Evolutionary conservation across 371 early-diverging fungal species (phyloP).

Genomic region (Haplosporangium sp.): DNA sequence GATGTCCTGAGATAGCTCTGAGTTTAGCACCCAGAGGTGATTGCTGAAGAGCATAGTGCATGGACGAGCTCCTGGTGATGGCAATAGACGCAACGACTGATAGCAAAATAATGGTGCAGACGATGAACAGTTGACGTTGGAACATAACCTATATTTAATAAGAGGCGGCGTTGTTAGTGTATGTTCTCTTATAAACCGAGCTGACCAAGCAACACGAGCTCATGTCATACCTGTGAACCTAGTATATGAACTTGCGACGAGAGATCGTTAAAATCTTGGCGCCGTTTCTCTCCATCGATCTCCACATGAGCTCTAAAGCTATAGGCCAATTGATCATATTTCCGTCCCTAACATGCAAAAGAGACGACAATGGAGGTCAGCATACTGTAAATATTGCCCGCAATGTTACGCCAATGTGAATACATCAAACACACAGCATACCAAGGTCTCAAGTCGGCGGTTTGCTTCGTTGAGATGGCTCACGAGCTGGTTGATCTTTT

Average conservation of each 20-base stretch:
- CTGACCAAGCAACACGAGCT: not conserved
- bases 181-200: not conserved
- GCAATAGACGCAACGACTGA: constrained; percentile 29
- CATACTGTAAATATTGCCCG: too few species aligned
- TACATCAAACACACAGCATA: constrained; percentile 1
- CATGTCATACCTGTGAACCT: constrained; percentile 23
- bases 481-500: constrained; percentile 53
- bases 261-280: constrained; percentile 39
- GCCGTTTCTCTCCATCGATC: constrained; percentile 41
- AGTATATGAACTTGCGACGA: constrained; percentile 40
- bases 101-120: constrained; percentile 23
- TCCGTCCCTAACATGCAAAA: constrained; percentile 28
- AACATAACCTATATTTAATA: constrained; percentile 27
- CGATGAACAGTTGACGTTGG: constrained; percentile 45
- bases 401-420: not conserved
- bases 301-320: constrained; percentile 48
- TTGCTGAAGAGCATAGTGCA: constrained; percentile 50
- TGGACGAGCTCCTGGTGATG: constrained; percentile 37
- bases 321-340: constrained; percentile 50
- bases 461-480: constrained; percentile 47
- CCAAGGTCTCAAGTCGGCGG: constrained; percentile 41
- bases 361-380: not conserved
- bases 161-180: not conserved
- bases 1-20: constrained; percentile 41
- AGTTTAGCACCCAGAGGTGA: constrained; percentile 44